Conservation (phyloP, 768 basidiomycete genomes). For the Tremella mesenterica region DNA sequence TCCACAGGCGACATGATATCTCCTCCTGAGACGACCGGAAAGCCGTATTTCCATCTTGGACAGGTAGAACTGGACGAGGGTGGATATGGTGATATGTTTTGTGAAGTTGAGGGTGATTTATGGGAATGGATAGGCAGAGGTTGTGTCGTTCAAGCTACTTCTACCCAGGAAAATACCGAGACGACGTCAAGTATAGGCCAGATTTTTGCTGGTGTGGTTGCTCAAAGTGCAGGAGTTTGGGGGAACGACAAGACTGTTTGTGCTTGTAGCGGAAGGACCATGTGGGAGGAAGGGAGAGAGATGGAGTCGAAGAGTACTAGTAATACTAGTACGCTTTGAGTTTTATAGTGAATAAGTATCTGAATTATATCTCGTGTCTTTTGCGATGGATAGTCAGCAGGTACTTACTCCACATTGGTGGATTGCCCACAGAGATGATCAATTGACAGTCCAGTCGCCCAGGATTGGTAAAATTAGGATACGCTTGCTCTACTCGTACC, state of each 20-base stretch:
- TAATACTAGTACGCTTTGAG: no score
- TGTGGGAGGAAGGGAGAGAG: slow-evolving; percentile 44
- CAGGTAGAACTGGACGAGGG: slow-evolving; percentile 30
- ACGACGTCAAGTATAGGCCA: slow-evolving; percentile 14
- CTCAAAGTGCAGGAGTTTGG: slow-evolving; percentile 40
- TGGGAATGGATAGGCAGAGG: slow-evolving; percentile 43
- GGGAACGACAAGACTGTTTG: slow-evolving; percentile 44
- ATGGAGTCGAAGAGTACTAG: slow-evolving; percentile 40
- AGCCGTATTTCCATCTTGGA: slow-evolving; percentile 20
- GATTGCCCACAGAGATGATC: no score
- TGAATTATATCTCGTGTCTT: no score
- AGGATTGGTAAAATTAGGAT: no score
- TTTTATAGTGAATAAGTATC: no score
- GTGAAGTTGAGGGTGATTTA: slow-evolving; percentile 36
- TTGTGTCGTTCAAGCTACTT: slow-evolving; percentile 34
- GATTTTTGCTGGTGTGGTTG: slow-evolving; percentile 42
- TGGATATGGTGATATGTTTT: slow-evolving; percentile 42
- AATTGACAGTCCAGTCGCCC: no score
- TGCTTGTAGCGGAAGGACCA: slow-evolving; percentile 42
- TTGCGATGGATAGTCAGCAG: no score
- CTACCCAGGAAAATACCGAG: neutral
- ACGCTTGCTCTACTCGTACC: no score
- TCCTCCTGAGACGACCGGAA: slow-evolving; percentile 38
- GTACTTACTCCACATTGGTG: no score
- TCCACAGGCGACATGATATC: slow-evolving; percentile 37